phyloP scores from a whole-genome alignment of 257 asterid species.

The Eucommia ulmoides region DNA sequence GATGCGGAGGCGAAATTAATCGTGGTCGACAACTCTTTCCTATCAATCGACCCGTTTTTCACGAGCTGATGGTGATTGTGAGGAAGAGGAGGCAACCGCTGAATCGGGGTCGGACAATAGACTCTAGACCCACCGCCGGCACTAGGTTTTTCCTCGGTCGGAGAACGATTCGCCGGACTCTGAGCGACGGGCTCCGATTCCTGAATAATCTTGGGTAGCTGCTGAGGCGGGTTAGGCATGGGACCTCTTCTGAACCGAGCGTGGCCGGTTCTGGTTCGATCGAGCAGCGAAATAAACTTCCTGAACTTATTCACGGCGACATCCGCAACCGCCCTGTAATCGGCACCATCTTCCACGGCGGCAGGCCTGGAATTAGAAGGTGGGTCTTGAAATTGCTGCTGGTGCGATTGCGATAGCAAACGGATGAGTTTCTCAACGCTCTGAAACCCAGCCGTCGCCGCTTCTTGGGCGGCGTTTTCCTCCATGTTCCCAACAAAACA shows the following conservation, averaged over 20 bases:
- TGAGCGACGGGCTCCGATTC: constrained; percentile 6
- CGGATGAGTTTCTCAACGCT: constrained; percentile 79
- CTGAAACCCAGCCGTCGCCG: constrained; percentile 82
- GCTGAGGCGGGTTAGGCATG: constrained; percentile 17
- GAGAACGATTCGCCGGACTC: neutral
- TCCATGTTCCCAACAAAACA: constrained; percentile 37
- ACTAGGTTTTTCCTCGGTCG: constrained; percentile 17
- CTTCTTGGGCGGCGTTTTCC: constrained; percentile 65
- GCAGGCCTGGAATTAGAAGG: constrained; percentile 3
- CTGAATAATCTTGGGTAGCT: constrained; percentile 10
- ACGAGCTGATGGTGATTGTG: constrained; percentile 37
- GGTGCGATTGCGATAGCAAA: constrained; percentile 46
- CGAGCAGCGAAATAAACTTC: constrained; percentile 63
- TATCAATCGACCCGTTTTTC: constrained; percentile 25
- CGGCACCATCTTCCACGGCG: constrained; percentile 14
- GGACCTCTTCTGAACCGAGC: constrained; percentile 97
- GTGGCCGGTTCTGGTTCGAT: constrained; percentile 71
- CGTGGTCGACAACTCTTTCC: constrained; percentile 63
- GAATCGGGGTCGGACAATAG: constrained; percentile 53
- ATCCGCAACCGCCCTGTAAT: constrained; percentile 58
- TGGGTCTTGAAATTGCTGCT: constrained; percentile 10
- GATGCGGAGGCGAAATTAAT: constrained; percentile 44
- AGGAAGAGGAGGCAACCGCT: constrained; percentile 77
- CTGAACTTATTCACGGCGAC: constrained; percentile 66
- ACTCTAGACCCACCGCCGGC: constrained; percentile 19